These are phyloP conservation scores for Condylostoma magnum DNA, from an alignment of 169 alveolate species.

Conservation along the genomic window DNA sequence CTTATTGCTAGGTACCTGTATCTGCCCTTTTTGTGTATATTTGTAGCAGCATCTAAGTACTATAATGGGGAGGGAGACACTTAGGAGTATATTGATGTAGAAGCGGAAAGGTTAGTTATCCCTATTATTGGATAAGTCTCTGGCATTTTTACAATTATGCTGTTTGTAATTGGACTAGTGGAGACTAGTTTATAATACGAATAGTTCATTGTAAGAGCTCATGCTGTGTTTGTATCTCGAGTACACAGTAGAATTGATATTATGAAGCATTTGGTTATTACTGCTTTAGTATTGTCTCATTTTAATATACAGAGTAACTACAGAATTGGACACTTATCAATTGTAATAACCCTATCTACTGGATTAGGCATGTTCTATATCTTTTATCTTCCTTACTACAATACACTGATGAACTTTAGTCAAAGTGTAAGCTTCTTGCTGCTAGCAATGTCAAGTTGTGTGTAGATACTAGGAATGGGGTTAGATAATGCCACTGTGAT, in stretches of 20 bases:
- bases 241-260: slow-evolving; percentile 17
- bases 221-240: not conserved
- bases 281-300: not conserved
- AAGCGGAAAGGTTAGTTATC: not conserved
- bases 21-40: slow-evolving; percentile 11
- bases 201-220: slow-evolving; percentile 5
- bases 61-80: not conserved
- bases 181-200: slow-evolving; percentile 14
- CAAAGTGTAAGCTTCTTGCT: not conserved
- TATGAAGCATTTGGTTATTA: not conserved
- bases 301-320: not conserved
- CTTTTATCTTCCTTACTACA: slow-evolving; percentile 8
- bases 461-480: not conserved
- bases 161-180: not conserved
- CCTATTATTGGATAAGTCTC: not conserved
- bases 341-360: not conserved
- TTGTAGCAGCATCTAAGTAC: not conserved
- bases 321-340: not conserved
- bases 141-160: not conserved
- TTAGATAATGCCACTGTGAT: not conserved
- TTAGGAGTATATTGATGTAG: not conserved
- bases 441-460: not conserved
- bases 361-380: not conserved
- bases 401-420: not conserved
- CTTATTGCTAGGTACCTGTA: not conserved